Conservation (phyloP, 2,329 filamentous ascomycete genomes). For the Biscogniauxia mediterranea region DNA sequence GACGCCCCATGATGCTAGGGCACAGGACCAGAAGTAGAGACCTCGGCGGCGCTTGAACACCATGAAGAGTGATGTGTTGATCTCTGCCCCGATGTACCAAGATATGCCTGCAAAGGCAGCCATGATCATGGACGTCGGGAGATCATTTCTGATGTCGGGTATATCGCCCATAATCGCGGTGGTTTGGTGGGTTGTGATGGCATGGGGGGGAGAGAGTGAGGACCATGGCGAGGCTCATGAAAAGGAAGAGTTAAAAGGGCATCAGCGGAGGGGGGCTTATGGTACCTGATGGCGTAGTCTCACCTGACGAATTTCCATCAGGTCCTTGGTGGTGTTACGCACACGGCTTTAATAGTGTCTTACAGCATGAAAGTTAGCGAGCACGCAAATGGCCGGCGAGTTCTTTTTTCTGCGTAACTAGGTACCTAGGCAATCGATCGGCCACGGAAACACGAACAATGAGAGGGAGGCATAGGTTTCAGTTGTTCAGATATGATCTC, state of each 20-base stretch:
- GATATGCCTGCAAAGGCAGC: slow-evolving; percentile 37
- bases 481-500: neutral
- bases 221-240: neutral
- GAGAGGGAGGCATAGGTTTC: neutral
- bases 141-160: slow-evolving; percentile 7
- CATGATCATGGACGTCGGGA: slow-evolving; percentile 33
- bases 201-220: neutral
- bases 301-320: neutral
- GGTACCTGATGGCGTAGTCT: neutral
- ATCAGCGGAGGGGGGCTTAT: neutral
- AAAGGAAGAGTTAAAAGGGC: neutral
- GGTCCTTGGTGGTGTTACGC: neutral
- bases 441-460: neutral
- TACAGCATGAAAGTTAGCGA: neutral
- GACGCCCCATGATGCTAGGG: slow-evolving; percentile 30
- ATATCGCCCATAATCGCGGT: neutral
- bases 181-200: neutral
- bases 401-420: neutral
- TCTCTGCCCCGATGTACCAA: slow-evolving; percentile 34
- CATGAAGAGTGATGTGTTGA: slow-evolving; percentile 31
- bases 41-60: slow-evolving; percentile 33
- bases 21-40: slow-evolving; percentile 34
- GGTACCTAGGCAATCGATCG: neutral
- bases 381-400: neutral
- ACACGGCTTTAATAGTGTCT: neutral